Evolutionary conservation across 768 basidiomycete genomes (phyloP).

Genomic region (Hygrocybe coccinea): DNA sequence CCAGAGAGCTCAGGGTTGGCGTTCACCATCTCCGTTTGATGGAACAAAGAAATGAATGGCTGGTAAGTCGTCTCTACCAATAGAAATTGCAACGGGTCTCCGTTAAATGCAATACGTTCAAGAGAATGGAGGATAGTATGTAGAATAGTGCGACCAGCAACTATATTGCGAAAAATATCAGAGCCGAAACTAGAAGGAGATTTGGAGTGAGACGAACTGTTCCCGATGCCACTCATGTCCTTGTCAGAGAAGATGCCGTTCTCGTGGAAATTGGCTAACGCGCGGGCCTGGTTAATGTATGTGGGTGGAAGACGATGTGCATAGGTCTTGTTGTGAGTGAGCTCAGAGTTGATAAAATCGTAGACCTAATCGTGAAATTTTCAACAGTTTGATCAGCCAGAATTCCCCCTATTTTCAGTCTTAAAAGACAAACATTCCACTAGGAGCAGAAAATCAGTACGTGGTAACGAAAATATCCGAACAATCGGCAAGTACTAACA

Average conservation of each 20-base stretch:
- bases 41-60: slow-evolving; percentile 85
- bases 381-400: slow-evolving; percentile 7
- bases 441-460: slow-evolving; percentile 23
- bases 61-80: slow-evolving; percentile 82
- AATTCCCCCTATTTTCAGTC: not conserved
- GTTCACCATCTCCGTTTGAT: slow-evolving; percentile 59
- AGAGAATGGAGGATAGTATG: slow-evolving; percentile 67
- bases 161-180: slow-evolving; percentile 33
- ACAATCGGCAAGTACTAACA: slow-evolving; percentile 36
- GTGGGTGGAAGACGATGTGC: slow-evolving; percentile 77
- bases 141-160: slow-evolving; percentile 77
- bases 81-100: slow-evolving; percentile 74
- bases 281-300: slow-evolving; percentile 67
- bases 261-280: slow-evolving; percentile 78
- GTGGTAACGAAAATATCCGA: slow-evolving; percentile 4
- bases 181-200: not conserved
- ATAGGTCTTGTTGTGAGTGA: slow-evolving; percentile 78
- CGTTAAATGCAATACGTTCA: slow-evolving; percentile 72
- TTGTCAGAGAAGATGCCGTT: slow-evolving; percentile 63
- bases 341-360: slow-evolving; percentile 72
- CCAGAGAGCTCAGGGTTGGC: slow-evolving; percentile 54
- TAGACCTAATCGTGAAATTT: slow-evolving; percentile 46
- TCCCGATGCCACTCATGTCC: slow-evolving; percentile 63
- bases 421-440: slow-evolving; percentile 62
- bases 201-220: slow-evolving; percentile 49